A percentile compares a stretch with the other conserved stretches of the same genome.
phyloP scores from a whole-genome alignment of 768 basidiomycete genomes.

The Grammothele lineata region DNA sequence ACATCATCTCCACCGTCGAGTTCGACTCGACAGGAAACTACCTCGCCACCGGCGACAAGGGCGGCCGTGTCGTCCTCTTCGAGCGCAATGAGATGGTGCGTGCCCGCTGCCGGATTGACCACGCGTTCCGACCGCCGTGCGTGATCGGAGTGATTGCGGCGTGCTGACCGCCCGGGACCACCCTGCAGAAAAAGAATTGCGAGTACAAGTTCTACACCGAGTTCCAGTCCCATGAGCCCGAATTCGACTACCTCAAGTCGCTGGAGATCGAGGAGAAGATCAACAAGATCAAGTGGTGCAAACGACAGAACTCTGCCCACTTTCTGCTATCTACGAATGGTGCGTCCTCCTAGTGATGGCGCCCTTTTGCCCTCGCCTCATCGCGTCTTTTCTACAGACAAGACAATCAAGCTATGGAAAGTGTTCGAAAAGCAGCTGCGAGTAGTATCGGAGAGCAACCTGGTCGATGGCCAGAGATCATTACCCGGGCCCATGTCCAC shows the following conservation, averaged over 20 bases:
- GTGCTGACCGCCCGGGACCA: slow-evolving; percentile 7
- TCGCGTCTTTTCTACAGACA: too few species aligned
- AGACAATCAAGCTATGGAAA: slow-evolving; percentile 99
- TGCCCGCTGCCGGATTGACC: slow-evolving; percentile 17
- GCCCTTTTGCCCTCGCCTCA: not conserved
- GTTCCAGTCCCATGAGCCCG: slow-evolving; percentile 99
- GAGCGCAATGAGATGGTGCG: slow-evolving; percentile 95
- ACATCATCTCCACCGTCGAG: slow-evolving; percentile 99
- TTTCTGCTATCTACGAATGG: slow-evolving; percentile 97
- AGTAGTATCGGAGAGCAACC: slow-evolving; percentile 96
- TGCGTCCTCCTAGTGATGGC: slow-evolving; percentile 26
- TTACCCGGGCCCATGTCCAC: slow-evolving; percentile 55
- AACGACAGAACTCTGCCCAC: slow-evolving; percentile 94
- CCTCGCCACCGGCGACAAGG: slow-evolving; percentile 99
- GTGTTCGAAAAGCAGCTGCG: slow-evolving; percentile 98
- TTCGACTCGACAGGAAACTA: slow-evolving; percentile 99
- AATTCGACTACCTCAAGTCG: slow-evolving; percentile 99
- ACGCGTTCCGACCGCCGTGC: not conserved
- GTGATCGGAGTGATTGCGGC: not conserved
- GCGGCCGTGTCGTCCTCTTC: slow-evolving; percentile 96
- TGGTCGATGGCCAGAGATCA: slow-evolving; percentile 73
- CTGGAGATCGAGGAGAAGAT: slow-evolving; percentile 99
- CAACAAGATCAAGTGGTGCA: slow-evolving; percentile 99
- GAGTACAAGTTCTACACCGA: slow-evolving; percentile 99
- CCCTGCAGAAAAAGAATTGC: slow-evolving; percentile 91